A percentile compares a stretch with the other conserved stretches of the same genome.
These are phyloP conservation scores for Komagataella mondaviorum DNA, from an alignment of 805 yeast genomes.

Conservation along the genomic window DNA sequence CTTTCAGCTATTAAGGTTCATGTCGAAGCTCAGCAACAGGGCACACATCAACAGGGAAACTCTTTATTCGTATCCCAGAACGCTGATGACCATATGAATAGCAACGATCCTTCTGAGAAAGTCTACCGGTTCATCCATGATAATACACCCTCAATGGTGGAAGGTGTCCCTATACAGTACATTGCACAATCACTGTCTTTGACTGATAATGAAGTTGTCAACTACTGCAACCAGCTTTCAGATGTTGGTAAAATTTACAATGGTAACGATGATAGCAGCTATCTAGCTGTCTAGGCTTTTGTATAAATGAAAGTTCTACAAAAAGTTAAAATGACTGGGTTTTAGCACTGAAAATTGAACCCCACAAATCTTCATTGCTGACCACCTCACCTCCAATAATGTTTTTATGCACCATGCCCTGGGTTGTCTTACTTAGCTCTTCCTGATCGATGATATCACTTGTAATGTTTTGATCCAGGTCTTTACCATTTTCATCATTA, in stretches of 20 bases:
- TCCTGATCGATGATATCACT: slow-evolving; percentile 34
- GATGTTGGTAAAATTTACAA: slow-evolving; percentile 60
- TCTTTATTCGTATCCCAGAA: slow-evolving; percentile 32
- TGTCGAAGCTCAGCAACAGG: slow-evolving; percentile 31
- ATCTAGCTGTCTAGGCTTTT: slow-evolving; percentile 34
- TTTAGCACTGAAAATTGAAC: slow-evolving; percentile 33
- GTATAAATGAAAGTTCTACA: slow-evolving; percentile 4
- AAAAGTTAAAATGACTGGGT: slow-evolving; percentile 1
- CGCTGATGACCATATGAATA: slow-evolving; percentile 14
- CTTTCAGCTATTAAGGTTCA: slow-evolving; percentile 49
- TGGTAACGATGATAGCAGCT: slow-evolving; percentile 56
- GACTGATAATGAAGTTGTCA: slow-evolving; percentile 31
- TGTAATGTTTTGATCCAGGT: slow-evolving; percentile 14
- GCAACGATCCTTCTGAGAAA: slow-evolving; percentile 22
- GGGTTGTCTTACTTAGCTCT: slow-evolving; percentile 38
- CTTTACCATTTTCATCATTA: slow-evolving; percentile 6
- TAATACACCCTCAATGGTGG: slow-evolving; percentile 45
- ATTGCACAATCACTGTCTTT: slow-evolving; percentile 44
- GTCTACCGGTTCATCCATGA: slow-evolving; percentile 34
- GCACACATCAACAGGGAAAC: slow-evolving; percentile 4
- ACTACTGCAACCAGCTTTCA: slow-evolving; percentile 37
- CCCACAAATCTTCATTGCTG: slow-evolving; percentile 46
- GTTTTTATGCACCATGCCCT: slow-evolving; percentile 30
- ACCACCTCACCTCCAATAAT: slow-evolving; percentile 47
- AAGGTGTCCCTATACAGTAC: slow-evolving; percentile 61